phyloP scores from a whole-genome alignment of 2,329 filamentous ascomycete species.

The Beauveria scarabaeidicola region DNA sequence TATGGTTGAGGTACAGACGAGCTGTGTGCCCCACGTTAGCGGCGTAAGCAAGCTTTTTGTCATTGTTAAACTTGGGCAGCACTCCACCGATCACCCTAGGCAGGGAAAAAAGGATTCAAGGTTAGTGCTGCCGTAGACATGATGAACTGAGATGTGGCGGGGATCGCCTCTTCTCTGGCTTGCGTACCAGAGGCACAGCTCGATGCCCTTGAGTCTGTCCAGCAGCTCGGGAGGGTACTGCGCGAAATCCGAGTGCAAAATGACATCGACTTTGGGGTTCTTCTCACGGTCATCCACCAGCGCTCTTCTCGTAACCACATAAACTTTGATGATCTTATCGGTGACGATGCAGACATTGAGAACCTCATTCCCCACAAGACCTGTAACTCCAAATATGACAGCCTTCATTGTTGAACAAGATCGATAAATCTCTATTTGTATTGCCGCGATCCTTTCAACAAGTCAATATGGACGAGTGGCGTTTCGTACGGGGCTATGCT shows the following conservation, averaged over 20 bases:
- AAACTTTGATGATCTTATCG: slow-evolving; percentile 40
- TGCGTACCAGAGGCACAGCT: slow-evolving; percentile 56
- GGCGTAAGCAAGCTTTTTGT: slow-evolving; percentile 34
- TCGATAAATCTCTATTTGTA: neutral
- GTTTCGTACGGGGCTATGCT: neutral
- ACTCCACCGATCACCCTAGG: slow-evolving; percentile 32
- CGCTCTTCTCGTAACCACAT: slow-evolving; percentile 41
- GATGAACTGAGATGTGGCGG: neutral
- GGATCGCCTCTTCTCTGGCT: neutral
- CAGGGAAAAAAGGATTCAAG: too few species aligned
- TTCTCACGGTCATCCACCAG: slow-evolving; percentile 33
- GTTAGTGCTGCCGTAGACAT: neutral
- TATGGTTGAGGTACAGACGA: too few species aligned
- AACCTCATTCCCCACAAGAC: slow-evolving; percentile 46
- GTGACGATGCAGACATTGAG: slow-evolving; percentile 42
- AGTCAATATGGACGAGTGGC: neutral
- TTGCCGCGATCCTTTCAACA: neutral
- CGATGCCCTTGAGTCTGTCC: slow-evolving; percentile 37
- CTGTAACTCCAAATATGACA: slow-evolving; percentile 50
- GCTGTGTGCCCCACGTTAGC: slow-evolving; percentile 55
- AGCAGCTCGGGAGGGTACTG: slow-evolving; percentile 34
- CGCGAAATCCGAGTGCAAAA: slow-evolving; percentile 45
- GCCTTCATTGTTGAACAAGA: slow-evolving; percentile 42
- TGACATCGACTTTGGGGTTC: slow-evolving; percentile 40
- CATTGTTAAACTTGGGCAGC: slow-evolving; percentile 38